Evolutionary conservation across 441 rosid genomes (phyloP), one percentile per base, ranked within the genome.

Genomic region (Populus hybrid): DNA sequence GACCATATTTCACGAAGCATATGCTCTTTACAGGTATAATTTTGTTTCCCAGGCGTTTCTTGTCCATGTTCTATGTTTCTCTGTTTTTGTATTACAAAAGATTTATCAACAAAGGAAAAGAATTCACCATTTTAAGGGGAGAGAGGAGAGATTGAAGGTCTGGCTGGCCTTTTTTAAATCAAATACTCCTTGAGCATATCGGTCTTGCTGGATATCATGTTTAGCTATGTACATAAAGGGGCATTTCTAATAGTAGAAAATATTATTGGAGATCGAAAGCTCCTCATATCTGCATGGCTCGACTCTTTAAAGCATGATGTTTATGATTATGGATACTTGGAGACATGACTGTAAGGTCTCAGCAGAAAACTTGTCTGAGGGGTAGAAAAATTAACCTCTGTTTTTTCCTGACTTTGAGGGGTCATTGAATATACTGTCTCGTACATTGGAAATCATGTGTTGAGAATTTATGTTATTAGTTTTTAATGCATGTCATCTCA

Each of bases 1-100:
- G 79, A 83, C 76, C 69, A 73, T 59, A 83, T 93, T 80, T 79
- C 84, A 34, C 84, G 83, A 69, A 77, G 70, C 77, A 84, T 92
- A 70, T 26, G 74, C 79, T 75, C 85, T 6, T 76, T 90, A 11
- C 91, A 88, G 99, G 98, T 95, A 87, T n/a, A 38, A 18, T 72
- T 77, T 42, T 63, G 61, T 70, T 53, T 65, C 73, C 70, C 35
- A 7, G 24, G 9, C 46, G 12, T 40, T 10, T n/a, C 50, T 23
- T n/a, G 63, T 6, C 63, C 21, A 57, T 57, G 63, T 7, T 57
- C 63, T 57, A 19, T 57, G 63, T 57, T 57, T 57, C 21, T 57
- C 21, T 57, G 63, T 19, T 57, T 19, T 57, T 57, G 23, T 57
- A 6, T 18, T 57, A 19, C 63, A 57, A 57, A 19, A 57, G 63